Evolutionary conservation across 75 land plant species (phyloP), one percentile per base, ranked within the genome.

Genomic region (Azolla pinnata): DNA sequence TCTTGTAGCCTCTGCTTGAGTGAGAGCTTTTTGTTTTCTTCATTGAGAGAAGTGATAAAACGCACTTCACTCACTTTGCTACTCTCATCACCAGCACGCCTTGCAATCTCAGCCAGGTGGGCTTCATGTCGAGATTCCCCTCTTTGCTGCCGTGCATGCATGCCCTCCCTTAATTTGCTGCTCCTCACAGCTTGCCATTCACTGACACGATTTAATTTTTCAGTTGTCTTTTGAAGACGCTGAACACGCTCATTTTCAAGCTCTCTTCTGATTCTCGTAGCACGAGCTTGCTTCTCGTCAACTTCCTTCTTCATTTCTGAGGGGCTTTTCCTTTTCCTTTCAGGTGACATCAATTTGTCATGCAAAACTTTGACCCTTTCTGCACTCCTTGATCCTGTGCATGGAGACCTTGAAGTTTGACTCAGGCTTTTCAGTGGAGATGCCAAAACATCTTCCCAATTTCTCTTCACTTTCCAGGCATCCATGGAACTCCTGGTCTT

Each of bases 401-500:
- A 73, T 20, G 90, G 90, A 10, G 87, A 85, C 54, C 76, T 67
- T 55, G 88, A 81, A 51, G 63, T 61, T 18, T 78, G 72, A 27
- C 81, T 70, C 68, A 79, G 65, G 35, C 52, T 64, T 29, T 76
- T 69, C 52, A 74, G 54, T 59, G 98, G 87, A 40, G 87, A 80
- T 33, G 83, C 69, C 57, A 93, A 86, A 62, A 88, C 81, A 45
- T 88, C 90, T 62, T 85, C 90, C 96, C 96, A 93, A 45, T 93
- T 88, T 54, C 96, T 76, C 59, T 93, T 93, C 63, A 90, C 98
- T 51, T 93, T 93, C 96, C 96, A 93, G 33, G 96, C 98, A 79
- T 93, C 90, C 73, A 93, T 66, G 26, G 83, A 74, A 44, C 73
- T 56, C 44, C 57, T 60, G 23, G 75, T 42, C 58, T 55, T 66